Evolutionary conservation across 2,329 filamentous ascomycete species (phyloP).

Genomic region (Corynespora cassiicola): DNA sequence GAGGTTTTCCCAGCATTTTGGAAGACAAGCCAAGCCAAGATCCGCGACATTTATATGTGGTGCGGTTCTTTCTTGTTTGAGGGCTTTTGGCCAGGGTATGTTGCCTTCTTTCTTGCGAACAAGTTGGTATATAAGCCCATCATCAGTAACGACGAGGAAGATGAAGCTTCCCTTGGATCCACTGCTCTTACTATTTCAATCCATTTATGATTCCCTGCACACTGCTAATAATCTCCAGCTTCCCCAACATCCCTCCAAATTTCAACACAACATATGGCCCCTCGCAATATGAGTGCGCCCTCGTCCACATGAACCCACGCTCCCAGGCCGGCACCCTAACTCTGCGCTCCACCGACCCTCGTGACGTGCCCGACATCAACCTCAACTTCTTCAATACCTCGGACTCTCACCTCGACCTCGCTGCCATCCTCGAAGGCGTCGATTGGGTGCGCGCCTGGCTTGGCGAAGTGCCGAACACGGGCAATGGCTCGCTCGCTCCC

Average conservation of each 20-base stretch:
- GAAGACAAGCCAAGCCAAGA: conserved; percentile 25
- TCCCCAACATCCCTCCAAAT: conserved; percentile 25
- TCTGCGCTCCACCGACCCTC: conserved; percentile 65
- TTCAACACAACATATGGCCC: conserved; percentile 27
- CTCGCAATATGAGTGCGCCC: conserved; percentile 33
- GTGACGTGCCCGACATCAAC: conserved; percentile 65
- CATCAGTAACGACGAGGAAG: too few relatives aligned
- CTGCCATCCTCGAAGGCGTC: conserved; percentile 63
- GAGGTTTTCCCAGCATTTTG: conserved; percentile 34
- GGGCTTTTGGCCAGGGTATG: conserved; percentile 34
- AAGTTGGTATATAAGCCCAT: too few relatives aligned
- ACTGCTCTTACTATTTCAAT: too few relatives aligned
- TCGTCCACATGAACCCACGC: conserved; percentile 55
- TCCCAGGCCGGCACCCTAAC: conserved; percentile 66
- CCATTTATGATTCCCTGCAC: too few relatives aligned
- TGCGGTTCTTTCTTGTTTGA: conserved; percentile 35
- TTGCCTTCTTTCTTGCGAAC: not conserved
- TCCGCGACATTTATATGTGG: conserved; percentile 38
- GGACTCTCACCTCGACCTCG: conserved; percentile 54
- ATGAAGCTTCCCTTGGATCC: too few relatives aligned
- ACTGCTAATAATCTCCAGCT: conserved; percentile 12
- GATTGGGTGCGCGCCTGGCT: conserved; percentile 55
- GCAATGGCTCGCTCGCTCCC: conserved; percentile 37
- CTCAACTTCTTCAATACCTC: conserved; percentile 42
- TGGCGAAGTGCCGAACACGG: conserved; percentile 28